Percentiles rank a stretch among this genome's conserved stretches.
These are phyloP conservation scores for Umbelopsis sp. DNA, from an alignment of 371 early-diverging fungal genomes.

Conservation along the genomic window DNA sequence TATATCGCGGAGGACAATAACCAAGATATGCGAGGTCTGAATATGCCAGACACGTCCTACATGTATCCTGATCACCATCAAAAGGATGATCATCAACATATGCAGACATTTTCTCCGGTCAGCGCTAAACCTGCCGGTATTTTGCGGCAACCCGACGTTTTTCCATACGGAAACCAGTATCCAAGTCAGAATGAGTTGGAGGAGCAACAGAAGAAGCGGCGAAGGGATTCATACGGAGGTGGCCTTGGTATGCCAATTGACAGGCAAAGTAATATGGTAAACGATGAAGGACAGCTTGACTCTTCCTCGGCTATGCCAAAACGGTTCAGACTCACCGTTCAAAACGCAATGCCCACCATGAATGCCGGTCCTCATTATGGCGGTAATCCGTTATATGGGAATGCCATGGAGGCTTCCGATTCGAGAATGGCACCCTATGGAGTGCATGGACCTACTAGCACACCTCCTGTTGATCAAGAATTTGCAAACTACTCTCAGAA, in stretches of 20 bases:
- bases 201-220: neutral
- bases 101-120: neutral
- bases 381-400: neutral
- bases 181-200: neutral
- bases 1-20: neutral
- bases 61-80: neutral
- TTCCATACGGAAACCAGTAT: neutral
- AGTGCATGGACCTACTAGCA: neutral
- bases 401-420: neutral
- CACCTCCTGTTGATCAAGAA: neutral
- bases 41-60: neutral
- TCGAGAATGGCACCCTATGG: neutral
- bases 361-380: neutral
- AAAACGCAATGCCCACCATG: neutral
- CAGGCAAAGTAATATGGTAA: neutral
- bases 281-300: neutral
- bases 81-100: neutral
- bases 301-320: neutral
- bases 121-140: neutral
- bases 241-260: neutral
- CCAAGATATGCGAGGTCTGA: neutral
- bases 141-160: neutral
- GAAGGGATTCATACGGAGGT: slow-evolving; percentile 1
- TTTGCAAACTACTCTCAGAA: neutral
- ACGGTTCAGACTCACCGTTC: neutral